phyloP scores from a whole-genome alignment of 108 stramenopile species.

The Skeletonema grethae region DNA sequence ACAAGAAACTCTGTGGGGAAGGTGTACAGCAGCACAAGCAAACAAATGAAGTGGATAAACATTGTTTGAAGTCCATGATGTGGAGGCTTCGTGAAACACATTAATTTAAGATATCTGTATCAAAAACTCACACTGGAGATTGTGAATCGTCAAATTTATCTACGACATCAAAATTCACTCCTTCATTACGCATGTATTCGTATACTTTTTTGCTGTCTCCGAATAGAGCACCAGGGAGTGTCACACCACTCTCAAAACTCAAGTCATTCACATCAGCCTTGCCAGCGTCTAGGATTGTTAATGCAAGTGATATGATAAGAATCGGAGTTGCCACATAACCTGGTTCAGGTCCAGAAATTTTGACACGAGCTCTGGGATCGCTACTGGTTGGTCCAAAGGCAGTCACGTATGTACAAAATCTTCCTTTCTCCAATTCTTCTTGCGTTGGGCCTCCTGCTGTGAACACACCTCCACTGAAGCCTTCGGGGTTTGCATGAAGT shows the following conservation, averaged over 20 bases:
- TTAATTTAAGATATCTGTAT: not conserved
- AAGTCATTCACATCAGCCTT: slow-evolving; percentile 8
- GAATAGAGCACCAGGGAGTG: slow-evolving; percentile 51
- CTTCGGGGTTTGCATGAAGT: slow-evolving; percentile 38
- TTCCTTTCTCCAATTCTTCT: slow-evolving; percentile 28
- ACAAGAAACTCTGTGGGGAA: not conserved
- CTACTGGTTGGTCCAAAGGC: slow-evolving; percentile 31
- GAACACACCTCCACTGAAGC: slow-evolving; percentile 33
- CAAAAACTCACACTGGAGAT: not conserved
- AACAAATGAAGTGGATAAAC: not conserved
- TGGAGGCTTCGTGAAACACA: not conserved
- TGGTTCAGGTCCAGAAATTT: slow-evolving; percentile 44
- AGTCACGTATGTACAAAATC: slow-evolving; percentile 30
- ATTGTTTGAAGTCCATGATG: not conserved
- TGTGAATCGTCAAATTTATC: slow-evolving; percentile 11
- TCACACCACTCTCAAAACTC: slow-evolving; percentile 34
- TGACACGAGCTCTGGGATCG: slow-evolving; percentile 17
- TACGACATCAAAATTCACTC: slow-evolving; percentile 26
- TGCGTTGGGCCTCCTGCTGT: slow-evolving; percentile 28
- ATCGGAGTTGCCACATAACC: slow-evolving; percentile 55
- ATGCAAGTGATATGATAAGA: slow-evolving; percentile 46
- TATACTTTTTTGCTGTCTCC: slow-evolving; percentile 38
- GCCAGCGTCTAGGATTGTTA: slow-evolving; percentile 35
- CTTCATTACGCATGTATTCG: slow-evolving; percentile 27
- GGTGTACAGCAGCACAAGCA: not conserved